phyloP scores from a whole-genome alignment of 2,329 filamentous ascomycete species.

The Talaromyces sp. region DNA sequence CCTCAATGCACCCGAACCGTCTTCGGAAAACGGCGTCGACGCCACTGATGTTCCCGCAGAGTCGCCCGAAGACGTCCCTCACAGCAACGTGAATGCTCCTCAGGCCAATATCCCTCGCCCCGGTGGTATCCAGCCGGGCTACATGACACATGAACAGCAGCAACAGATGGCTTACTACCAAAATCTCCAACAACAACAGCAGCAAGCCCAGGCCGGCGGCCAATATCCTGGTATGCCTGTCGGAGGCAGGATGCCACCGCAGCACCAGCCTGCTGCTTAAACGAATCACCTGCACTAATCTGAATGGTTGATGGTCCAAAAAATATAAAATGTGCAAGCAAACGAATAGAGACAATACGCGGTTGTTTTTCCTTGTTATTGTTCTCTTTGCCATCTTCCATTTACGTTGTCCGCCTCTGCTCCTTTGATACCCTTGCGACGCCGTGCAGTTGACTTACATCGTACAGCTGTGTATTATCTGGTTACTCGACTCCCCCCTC shows the following conservation, averaged over 20 bases:
- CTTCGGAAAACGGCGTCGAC: conserved; percentile 74
- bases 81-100: conserved; percentile 67
- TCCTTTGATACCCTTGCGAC: conserved; percentile 11
- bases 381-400: conserved; percentile 13
- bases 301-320: background rate
- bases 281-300: conserved; percentile 4
- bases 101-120: conserved; percentile 61
- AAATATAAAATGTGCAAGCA: background rate
- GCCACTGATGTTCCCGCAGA: conserved; percentile 67
- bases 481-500: background rate
- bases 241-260: conserved; percentile 71
- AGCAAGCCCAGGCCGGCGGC: conserved; percentile 59
- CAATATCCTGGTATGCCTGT: conserved; percentile 71
- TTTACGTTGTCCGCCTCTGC: conserved; percentile 8
- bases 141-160: conserved; percentile 60
- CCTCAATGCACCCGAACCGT: conserved; percentile 89
- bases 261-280: conserved; percentile 73
- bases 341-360: background rate
- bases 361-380: conserved; percentile 15
- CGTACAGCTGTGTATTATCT: conserved; percentile 2
- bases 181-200: conserved; percentile 56
- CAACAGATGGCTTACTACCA: conserved; percentile 78
- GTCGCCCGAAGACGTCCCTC: conserved; percentile 81
- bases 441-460: conserved; percentile 1
- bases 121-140: conserved; percentile 64